Evolutionary conservation across 176 grass and related monocot species (phyloP).

Genomic region (Poa pratensis): DNA sequence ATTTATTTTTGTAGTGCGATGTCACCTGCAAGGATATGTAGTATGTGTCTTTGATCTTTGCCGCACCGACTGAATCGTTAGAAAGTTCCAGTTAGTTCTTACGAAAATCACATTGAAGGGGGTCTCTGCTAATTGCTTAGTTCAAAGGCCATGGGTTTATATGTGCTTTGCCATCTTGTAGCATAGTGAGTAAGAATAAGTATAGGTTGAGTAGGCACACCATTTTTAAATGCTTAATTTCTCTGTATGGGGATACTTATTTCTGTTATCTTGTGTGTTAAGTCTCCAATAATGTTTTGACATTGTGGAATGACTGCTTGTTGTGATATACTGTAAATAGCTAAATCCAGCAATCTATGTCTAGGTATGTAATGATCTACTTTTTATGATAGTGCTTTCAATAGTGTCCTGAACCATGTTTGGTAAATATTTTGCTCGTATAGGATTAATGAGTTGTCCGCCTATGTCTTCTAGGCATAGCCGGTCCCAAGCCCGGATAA

Average conservation of each 20-base stretch:
- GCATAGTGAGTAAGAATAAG: background rate
- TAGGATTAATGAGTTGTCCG: background rate
- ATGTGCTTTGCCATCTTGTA: background rate
- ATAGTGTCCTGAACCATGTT: background rate
- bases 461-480: too few species aligned
- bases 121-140: background rate
- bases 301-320: background rate
- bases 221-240: conserved; percentile 15
- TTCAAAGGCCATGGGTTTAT: background rate
- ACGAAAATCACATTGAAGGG: background rate
- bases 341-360: background rate
- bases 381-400: background rate
- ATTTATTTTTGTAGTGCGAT: background rate
- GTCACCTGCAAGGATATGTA: background rate
- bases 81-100: too few species aligned
- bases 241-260: background rate
- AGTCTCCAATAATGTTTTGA: background rate
- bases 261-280: background rate
- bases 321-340: background rate
- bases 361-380: background rate
- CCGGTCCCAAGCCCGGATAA: too few species aligned
- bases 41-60: background rate
- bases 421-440: background rate
- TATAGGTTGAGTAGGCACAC: background rate
- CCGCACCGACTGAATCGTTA: background rate